Evolutionary conservation across 108 stramenopile genomes (phyloP).

Genomic region (Nitzschia putrida): DNA sequence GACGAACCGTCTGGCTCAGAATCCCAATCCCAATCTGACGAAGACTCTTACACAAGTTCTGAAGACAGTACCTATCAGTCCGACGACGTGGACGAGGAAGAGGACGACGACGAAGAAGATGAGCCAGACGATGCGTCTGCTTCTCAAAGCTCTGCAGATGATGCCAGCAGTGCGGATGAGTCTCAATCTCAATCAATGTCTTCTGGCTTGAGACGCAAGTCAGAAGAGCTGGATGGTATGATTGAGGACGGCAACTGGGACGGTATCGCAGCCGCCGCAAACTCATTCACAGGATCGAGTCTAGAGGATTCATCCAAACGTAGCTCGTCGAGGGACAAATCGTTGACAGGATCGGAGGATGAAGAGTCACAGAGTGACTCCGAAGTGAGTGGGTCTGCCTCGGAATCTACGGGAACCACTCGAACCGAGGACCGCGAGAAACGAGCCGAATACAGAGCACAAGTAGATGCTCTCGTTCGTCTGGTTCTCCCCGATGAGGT

Average conservation of each 20-base stretch:
- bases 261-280: conserved; percentile 41
- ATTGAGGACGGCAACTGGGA: conserved; percentile 50
- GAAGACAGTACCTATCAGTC: conserved; percentile 43
- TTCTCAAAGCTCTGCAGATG: conserved; percentile 34
- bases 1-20: conserved; percentile 2
- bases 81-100: conserved; percentile 16
- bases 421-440: conserved; percentile 24
- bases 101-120: conserved; percentile 18
- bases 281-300: conserved; percentile 26
- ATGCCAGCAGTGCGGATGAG: conserved; percentile 11
- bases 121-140: conserved; percentile 7
- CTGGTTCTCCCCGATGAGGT: conserved; percentile 76
- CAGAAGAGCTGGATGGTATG: conserved; percentile 37
- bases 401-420: conserved; percentile 14
- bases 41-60: conserved; percentile 31
- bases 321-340: not conserved
- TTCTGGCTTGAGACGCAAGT: conserved; percentile 18
- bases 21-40: conserved; percentile 22
- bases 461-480: conserved; percentile 75
- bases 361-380: conserved; percentile 33
- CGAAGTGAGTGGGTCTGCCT: conserved; percentile 12
- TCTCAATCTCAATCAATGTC: conserved; percentile 19
- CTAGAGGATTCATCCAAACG: conserved; percentile 24
- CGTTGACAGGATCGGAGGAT: conserved; percentile 20
- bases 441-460: conserved; percentile 64